Base-by-base conservation (phyloP, 2,329 filamentous ascomycete genomes). In the Tolypocladium ovalisporum region DNA sequence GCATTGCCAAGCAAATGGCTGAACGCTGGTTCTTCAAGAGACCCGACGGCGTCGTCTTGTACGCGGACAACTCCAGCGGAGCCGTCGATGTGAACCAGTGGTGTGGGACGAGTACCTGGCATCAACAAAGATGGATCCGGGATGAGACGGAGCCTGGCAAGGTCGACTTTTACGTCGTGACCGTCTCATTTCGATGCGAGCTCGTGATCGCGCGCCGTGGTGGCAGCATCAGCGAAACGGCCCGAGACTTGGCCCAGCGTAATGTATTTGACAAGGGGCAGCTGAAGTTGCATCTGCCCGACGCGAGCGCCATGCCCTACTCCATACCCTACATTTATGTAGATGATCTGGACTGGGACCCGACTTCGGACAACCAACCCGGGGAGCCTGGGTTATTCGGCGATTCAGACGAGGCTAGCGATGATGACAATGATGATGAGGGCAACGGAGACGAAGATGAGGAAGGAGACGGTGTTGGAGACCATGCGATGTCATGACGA, bases 101-200 rank as follows among this genome's bases (percentile, higher is more conserved):
- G 79, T 73, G 64, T 1, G 79, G 79, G 0, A 70, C 70, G 15
- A 75, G 76, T n/a, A 71, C 68, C 1, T 75, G 77, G 70, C 62
- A 71, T 6, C 54, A 61, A 0, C 1, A 60, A 34, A 66, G 71
- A 8, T 79, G 76, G 73, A 12, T 69, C 1, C 69, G 75, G 1
- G 77, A 81, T 59, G 76, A 79, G 62, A 66, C 66, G 0, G 62
- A 66, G 22, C 65, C 67, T 0, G 68, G 70, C 5, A 64, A 63
- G 19, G 67, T 81, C 10, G 70, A 77, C 27, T 80, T 78, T 57
- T 74, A 77, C 60, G 64, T 79, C 37, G 67, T 67, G 3, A 68
- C 72, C 0, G 66, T 80, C 3, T 68, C 65, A 0, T 81, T 73
- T 54, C 59, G 59, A 0, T 61, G 59, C 3, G 58, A 62, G 32